A percentile compares a stretch with the other conserved stretches of the same genome.
phyloP scores from a whole-genome alignment of 805 yeast genomes.

The Saccharomycopsis schoenii region DNA sequence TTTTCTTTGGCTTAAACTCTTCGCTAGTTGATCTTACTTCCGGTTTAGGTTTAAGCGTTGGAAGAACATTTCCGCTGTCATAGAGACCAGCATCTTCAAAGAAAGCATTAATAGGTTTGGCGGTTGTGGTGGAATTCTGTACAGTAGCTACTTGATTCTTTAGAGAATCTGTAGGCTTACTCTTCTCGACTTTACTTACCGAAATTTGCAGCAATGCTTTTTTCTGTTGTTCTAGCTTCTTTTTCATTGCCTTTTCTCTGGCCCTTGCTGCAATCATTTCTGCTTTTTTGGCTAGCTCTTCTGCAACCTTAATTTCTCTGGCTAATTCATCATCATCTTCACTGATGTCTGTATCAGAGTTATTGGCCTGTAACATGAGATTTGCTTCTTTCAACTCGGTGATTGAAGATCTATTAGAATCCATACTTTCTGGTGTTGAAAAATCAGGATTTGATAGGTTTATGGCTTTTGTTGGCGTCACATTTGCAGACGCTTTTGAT shows the following conservation, averaged over 20 bases:
- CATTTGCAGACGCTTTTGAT: background rate
- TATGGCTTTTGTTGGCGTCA: background rate
- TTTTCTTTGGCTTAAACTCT: background rate
- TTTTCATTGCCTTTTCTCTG: background rate
- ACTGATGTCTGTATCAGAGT: background rate
- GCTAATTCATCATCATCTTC: conserved; percentile 3
- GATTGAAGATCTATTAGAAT: background rate
- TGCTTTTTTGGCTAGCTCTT: conserved; percentile 3
- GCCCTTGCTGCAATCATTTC: conserved; percentile 1
- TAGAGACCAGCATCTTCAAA: background rate
- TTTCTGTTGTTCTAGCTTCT: background rate
- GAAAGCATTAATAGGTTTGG: background rate
- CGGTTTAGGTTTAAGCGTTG: background rate
- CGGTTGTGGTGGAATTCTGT: background rate
- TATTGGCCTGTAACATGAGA: background rate
- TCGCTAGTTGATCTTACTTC: background rate
- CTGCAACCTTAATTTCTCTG: conserved; percentile 2
- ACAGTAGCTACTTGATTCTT: background rate
- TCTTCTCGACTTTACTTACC: background rate
- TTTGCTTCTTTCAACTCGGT: background rate
- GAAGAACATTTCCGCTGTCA: background rate
- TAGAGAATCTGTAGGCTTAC: background rate
- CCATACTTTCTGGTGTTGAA: background rate
- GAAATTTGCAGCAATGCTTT: background rate
- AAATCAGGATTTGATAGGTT: background rate